Evolutionary conservation across 2,329 filamentous ascomycete species (phyloP), one percentile per base, ranked within the genome.

Genomic region (Diaporthe vaccinii): DNA sequence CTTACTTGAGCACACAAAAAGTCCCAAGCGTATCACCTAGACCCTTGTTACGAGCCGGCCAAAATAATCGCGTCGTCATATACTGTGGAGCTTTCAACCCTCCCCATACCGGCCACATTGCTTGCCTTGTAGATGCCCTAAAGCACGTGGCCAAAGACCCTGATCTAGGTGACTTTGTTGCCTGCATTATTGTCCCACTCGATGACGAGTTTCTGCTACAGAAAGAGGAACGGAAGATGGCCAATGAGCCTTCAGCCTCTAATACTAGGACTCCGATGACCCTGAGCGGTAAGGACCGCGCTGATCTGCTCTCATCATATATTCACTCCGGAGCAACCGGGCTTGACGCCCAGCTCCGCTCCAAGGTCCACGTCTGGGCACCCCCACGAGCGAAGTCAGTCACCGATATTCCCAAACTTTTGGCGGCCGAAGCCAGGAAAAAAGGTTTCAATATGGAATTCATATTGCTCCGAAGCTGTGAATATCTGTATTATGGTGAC

Each of bases 41-140:
- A 10, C 61, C 61, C 17, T 34, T 8, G 12, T 51, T 67, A 10
- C 41, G 61, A 67, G 10, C 20, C 20, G 28, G 28, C 28, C 28
- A 49, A 20, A 36, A 51, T 0, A 67, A 51, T 17, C 41, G 41
- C 28, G 20, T 67, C 28, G 4, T 67, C 28, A 67, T 67, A 17
- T 67, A 67, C 44, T 49, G 61, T n/a, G 41, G 61, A 15, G 61
- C 41, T 15, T 67, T 49, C 44, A 67, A 49, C 44, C 61, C 41
- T 67, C 61, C 61, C 5, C 61, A 67, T 10, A 34, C 28, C 44
- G 61, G 44, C 20, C 44, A 67, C 25, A 12, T 67, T 5, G 41
- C 61, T 15, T 67, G 41, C 20, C 1, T 67, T 10, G 61, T 10
- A n/a, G 61, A 67, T 67, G 41, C 12, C 5, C 20, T 67, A 8